Base-by-base conservation (phyloP, 257 asterid species). In the Solanum ossicruentum region DNA sequence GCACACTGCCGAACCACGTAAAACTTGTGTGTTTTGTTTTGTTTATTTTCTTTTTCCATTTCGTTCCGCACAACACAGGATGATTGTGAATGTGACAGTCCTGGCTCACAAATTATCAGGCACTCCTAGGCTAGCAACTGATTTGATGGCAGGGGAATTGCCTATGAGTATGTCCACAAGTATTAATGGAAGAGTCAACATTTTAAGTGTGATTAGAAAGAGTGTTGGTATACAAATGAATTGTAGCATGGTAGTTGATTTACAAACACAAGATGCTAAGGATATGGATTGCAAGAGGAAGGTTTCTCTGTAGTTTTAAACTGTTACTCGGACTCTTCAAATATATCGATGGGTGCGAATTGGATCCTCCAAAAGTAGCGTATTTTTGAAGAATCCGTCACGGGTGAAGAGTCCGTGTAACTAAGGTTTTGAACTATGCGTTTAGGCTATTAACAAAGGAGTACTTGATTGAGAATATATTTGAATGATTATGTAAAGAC, bases 221-320 rank as follows among this genome's bases (percentile, higher is more conserved):
- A 80, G 60, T 36, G 85, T 85, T 45, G 32, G 43, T 39, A 69
- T 88, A 43, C 80, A 47, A 54, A 61, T 85, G 23, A 88, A 85
- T 72, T 90, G 92, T 23, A 87, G 72, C 58, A 61, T 86, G 45
- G 15, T 15, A 1, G 86, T 85, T 36, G 87, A 84, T 52, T 54
- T 87, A 8, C 77, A 66, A 2, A 90, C 36, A 17, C 73, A 86
- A 39, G 45, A 63, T 21, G 84, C 84, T 84, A 23, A 87, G 70
- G 73, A 83, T 79, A 88, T 45, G 54, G 47, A 47, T n/a, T 90
- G 91, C 85, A 81, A 85, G 1, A 52, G 86, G 6, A 81, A 80
- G 82, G 45, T 87, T 23, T 85, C 71, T 20, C 52, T 80, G 16
- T 89, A 85, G 67, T 12, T 72, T 72, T 71, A 7, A 71, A 36